Conservation (phyloP, 192 early-diverging fungal genomes). For the Gamsiella multidivaricata region DNA sequence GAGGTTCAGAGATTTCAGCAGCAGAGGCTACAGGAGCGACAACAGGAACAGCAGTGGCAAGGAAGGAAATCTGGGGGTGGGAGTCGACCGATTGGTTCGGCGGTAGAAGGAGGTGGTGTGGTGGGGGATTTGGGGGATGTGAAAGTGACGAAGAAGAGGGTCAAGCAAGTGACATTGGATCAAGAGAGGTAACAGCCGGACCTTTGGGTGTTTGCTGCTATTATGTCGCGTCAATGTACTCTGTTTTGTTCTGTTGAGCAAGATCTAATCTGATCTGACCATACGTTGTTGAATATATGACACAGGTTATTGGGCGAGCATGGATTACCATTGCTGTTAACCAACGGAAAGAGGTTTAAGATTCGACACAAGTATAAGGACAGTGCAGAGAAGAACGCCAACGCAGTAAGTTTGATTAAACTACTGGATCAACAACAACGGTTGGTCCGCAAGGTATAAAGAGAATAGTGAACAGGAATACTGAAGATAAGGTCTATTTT, state of each 20-base stretch:
- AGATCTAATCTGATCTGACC: too few relatives aligned
- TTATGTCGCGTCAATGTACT: too few relatives aligned
- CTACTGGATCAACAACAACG: too few relatives aligned
- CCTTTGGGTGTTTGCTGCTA: too few relatives aligned
- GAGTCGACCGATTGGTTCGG: constrained; percentile 21
- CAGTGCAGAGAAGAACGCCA: constrained; percentile 31
- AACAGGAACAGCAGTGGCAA: not conserved
- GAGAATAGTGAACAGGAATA: too few relatives aligned
- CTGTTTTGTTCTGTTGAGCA: not conserved
- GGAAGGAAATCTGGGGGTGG: not conserved
- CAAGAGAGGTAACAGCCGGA: constrained; percentile 38
- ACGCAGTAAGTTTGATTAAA: constrained; percentile 23
- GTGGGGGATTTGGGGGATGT: constrained; percentile 24
- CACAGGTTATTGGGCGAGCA: constrained; percentile 27
- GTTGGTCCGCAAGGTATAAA: too few relatives aligned
- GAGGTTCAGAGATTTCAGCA: not conserved
- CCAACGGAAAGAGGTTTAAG: constrained; percentile 35
- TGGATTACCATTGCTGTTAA: constrained; percentile 26
- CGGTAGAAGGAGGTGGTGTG: constrained; percentile 5
- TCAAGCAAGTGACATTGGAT: constrained; percentile 28
- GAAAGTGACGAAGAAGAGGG: constrained; percentile 26
- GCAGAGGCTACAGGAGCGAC: not conserved
- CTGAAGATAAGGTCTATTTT: not conserved
- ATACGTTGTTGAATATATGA: not conserved
- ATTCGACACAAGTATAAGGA: constrained; percentile 32